Evolutionary conservation across 495 filamentous ascomycete species (phyloP), one percentile per base, ranked within the genome.

Genomic region (Aspergillus conjunctus): DNA sequence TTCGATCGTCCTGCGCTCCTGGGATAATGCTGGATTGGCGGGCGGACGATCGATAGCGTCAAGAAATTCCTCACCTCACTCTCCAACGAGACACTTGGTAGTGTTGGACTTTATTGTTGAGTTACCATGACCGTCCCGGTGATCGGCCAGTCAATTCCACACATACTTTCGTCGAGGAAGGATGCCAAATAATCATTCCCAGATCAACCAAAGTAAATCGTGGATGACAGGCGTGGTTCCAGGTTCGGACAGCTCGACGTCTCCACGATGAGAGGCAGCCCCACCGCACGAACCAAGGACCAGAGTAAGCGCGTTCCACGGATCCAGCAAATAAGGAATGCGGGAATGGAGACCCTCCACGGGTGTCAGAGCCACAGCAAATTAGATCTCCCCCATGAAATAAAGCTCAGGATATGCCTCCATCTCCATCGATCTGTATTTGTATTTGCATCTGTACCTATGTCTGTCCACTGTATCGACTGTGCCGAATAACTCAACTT

Each of bases 1-100:
- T 68, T 65, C 53, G 67, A 69, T 66, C 67, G 67, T 63, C 62
- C 58, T 62, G 58, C 51, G 59, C 61, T 58, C 51, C 65, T 48
- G 60, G 66, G 66, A 61, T 68, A 53, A 65, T 65, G 66, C 66
- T 65, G 57, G 66, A 55, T 59, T 51, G 57, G 55, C 39, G 32
- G 52, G 52, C 39, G 55, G 51, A 26, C 57, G 43, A 62, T 65
- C 48, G 46, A 54, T 53, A 52, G 21, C 15, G 37, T 21, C 11
- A 8, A 26, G 26, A 26, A 5, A 26, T 26, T 26, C 26, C 26
- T n/a, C n/a, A n/a, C n/a, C n/a, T n/a, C n/a, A n/a, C n/a, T n/a
- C n/a, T n/a, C n/a, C n/a, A n/a, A n/a, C n/a, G n/a, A n/a, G n/a
- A n/a, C n/a, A n/a, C n/a, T n/a, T n/a, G n/a, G n/a, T n/a, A n/a